Evolutionary conservation across 805 yeast genomes (phyloP), one percentile per base, ranked within the genome.

Genomic region (Ogataea haglerorum): DNA sequence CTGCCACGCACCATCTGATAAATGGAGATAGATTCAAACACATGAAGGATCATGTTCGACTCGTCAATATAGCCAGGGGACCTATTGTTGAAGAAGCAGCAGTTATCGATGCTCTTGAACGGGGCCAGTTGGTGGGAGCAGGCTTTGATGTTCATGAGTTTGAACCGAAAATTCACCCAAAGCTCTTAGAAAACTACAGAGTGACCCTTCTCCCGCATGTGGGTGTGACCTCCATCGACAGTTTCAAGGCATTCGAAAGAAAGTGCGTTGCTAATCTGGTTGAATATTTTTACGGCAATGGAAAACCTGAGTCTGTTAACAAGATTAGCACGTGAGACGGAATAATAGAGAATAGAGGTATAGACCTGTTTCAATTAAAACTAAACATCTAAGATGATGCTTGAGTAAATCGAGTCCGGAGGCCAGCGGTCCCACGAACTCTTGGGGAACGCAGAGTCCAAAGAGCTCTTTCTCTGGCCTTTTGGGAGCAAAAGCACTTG

Each of bases 61-160:
- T 45, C 40, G 70, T 58, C 6, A 67, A 67, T 36, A 58, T 67
- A 43, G 71, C 69, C 2, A 56, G 72, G 42, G 71, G 71, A 1
- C 69, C 71, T 4, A 64, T 67, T 27, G 70, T 67, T 2, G 55
- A 67, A 40, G 68, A 67, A 38, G 60, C 57, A 10, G 68, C 71
- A 0, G 61, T 67, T 1, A 60, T 67, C 22, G 68, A 65, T 34
- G 70, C 70, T 2, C 36, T 67, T 15, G 65, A 67, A 30, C 47
- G 65, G 10, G 70, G 70, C 1, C 71, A 67, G 42, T 48, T 67
- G 16, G 67, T 66, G 10, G 70, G 72, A 19, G 70, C 68, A 12
- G 72, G 70, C 0, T 64, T 67, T 46, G 72, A 67, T 49, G 72
- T 67, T 12, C 68, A 65, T 42, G 72, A 67, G 42, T 66, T 66